Evolutionary conservation across 768 basidiomycete species (phyloP), one percentile per base, ranked within the genome.

Genomic region (Boletus barrowsii): DNA sequence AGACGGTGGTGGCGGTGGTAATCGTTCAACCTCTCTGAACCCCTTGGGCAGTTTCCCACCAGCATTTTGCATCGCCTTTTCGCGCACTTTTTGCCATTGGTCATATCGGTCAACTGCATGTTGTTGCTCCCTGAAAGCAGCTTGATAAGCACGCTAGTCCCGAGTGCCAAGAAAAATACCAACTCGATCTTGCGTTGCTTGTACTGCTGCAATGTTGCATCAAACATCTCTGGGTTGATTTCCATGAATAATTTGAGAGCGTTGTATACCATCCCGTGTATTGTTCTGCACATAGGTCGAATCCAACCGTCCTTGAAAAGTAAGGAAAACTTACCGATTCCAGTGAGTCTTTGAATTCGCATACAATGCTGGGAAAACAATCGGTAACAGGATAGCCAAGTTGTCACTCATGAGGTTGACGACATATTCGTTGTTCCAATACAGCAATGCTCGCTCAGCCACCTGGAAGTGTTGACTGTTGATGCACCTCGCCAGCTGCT

Each of bases 401-500:
- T 98, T 98, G 66, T 98, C 94, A 71, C 93, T 92, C 93, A 99
- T 98, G 49, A 99, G 83, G 72, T 97, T 99, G 64, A 99, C 92
- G 61, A 98, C 95, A 74, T 98, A 99, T 75, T 98, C 97, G 75
- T 98, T 98, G 76, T 98, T 98, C 97, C 97, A 99, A 72, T 97
- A 98, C 62, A 97, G 81, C 55, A 99, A 73, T 4, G 96, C 96
- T 41, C 97, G 84, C 72, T 99, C 97, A 7, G 97, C 96, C 30
- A 99, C 96, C 74, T 99, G 97, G 83, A 99, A 99, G 73, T 99
- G 97, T 71, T 98, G 97, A 66, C 91, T 94, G 70, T 96, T 97
- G 82, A 99, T 94, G 75, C 97, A 99, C 56, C 93, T 83, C 33
- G 95, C 88, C 29, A 99, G 81, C 70, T 98, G 97, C 51, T 87